Conservation (phyloP, 192 early-diverging fungal genomes). For the Glomus cerebriforme region DNA sequence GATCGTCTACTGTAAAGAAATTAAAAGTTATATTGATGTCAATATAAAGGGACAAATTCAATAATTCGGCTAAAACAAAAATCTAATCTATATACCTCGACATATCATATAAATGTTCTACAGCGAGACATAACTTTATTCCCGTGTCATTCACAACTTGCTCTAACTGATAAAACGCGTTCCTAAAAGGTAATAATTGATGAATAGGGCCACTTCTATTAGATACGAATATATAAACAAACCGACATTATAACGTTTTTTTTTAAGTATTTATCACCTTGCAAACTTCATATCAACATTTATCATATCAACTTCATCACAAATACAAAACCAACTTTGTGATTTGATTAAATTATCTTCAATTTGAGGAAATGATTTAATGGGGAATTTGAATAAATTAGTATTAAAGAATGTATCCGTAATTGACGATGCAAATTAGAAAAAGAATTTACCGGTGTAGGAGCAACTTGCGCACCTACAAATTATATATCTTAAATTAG, state of each 20-base stretch:
- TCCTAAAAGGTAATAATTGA: slow-evolving; percentile 34
- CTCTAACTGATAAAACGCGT: slow-evolving; percentile 48
- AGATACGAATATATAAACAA: too few relatives aligned
- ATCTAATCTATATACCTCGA: slow-evolving; percentile 1
- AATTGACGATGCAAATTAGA: neutral
- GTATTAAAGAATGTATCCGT: slow-evolving; percentile 16
- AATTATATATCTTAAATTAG: neutral
- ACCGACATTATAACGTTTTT: neutral
- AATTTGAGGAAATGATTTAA: slow-evolving; percentile 38
- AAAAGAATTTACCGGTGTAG: neutral
- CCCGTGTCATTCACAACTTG: slow-evolving; percentile 38
- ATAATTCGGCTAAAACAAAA: neutral
- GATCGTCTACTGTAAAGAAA: slow-evolving; percentile 44
- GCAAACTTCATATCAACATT: slow-evolving; percentile 36
- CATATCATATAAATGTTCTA: slow-evolving; percentile 39
- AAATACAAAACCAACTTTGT: slow-evolving; percentile 39
- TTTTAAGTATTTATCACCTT: slow-evolving; percentile 36
- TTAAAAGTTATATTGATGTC: neutral
- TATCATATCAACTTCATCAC: slow-evolving; percentile 9
- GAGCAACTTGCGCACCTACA: neutral
- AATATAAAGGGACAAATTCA: too few relatives aligned
- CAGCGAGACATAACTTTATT: slow-evolving; percentile 44
- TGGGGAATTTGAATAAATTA: slow-evolving; percentile 37
- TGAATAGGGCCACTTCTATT: neutral
- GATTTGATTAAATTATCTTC: slow-evolving; percentile 40